Base-by-base conservation (phyloP, 129 eudicot genomes). In the Smallanthus sonchifolius region DNA sequence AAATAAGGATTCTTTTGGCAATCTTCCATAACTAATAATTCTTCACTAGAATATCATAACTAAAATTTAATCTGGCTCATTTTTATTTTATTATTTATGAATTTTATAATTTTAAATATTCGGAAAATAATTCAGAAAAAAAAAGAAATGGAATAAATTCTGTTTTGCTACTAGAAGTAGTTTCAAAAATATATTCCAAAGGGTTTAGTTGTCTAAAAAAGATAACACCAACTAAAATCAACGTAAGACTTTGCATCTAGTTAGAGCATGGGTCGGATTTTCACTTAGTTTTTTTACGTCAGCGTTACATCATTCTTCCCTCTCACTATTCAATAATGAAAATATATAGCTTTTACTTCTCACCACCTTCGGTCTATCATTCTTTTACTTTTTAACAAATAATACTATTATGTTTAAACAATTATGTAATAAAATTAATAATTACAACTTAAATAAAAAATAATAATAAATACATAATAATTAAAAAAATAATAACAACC, bases 1-100 rank as follows among this genome's bases (percentile, higher is more conserved):
- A 62, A 82, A 45, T 59, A 79, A 57, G 8, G 56, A 61, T 79
- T 69, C 83, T 74, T 67, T 73, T 59, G 19, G 35, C 52, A 73
- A 57, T 51, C 81, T 77, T 66, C 72, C 70, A 68, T 70, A 57
- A 48, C 92, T 79, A 77, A 83, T 83, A 74, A 59, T 47, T 77
- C 75, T 43, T 79, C 74, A 38, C 78, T 73, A 64, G 11, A 60
- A 52, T 17, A 59, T 73, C 16, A 17, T 24, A 39, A 52, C 63
- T 28, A 48, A 7, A 16, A 19, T 30, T 69, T 47, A 34, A n/a
- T 28, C 4, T 55, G 6, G 20, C 19, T 55, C 7, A 52, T 2
- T 55, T 55, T 19, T 24, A 7, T 20, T 55, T 6, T 1, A 20
- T 20, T 56, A 20, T 54, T 7, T 54, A 24, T 57, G 14, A 15